These are phyloP conservation scores for Symbiodinium natans DNA, from an alignment of 73 alveolate species.

Conservation along the genomic window DNA sequence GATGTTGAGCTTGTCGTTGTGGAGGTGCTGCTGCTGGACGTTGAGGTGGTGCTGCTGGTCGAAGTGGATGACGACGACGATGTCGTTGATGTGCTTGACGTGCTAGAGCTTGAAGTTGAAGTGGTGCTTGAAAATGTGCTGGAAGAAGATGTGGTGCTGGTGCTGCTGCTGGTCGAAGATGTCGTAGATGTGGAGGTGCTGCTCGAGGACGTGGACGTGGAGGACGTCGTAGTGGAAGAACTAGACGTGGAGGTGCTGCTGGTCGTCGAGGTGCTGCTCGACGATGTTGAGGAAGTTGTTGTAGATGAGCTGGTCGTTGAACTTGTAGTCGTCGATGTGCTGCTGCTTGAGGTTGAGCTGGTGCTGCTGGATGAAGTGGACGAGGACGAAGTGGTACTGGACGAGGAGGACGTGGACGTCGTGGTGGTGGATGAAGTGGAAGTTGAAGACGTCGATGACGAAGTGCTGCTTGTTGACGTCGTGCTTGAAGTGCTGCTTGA, in stretches of 20 bases:
- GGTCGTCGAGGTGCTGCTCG: too few relatives aligned
- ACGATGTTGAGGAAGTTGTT: too few relatives aligned
- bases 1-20: too few relatives aligned
- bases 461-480: too few relatives aligned
- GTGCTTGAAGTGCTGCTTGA: background rate
- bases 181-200: too few relatives aligned
- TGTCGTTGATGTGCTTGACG: background rate
- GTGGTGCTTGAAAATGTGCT: background rate
- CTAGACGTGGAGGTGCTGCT: too few relatives aligned
- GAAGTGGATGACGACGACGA: too few relatives aligned
- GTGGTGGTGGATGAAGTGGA: background rate
- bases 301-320: too few relatives aligned
- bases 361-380: background rate
- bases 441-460: background rate
- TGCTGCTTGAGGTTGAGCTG: background rate
- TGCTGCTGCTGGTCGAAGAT: constrained; percentile 15
- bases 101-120: background rate
- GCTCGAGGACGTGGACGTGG: too few relatives aligned
- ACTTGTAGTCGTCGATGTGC: background rate
- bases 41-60: background rate
- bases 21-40: background rate
- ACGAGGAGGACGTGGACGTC: background rate
- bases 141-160: background rate
- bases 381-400: background rate
- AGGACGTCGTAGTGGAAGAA: too few relatives aligned